These are phyloP conservation scores for Gossypium rotundifolium DNA, from an alignment of 345 rosid genomes.

Conservation along the genomic window DNA sequence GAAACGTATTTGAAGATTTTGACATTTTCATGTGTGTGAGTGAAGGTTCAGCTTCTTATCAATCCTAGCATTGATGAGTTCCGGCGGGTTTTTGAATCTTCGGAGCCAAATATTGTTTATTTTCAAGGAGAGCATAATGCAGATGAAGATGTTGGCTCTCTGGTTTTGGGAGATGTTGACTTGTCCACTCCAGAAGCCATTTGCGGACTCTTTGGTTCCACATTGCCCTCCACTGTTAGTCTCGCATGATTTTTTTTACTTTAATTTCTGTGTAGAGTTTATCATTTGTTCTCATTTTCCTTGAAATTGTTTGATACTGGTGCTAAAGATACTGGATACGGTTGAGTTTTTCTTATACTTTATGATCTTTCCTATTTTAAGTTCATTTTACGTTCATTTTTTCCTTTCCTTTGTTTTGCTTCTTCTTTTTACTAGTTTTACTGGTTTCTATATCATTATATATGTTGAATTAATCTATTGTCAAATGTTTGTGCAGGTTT, in stretches of 20 bases:
- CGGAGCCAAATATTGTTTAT: constrained; percentile 70
- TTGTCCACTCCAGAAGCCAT: constrained; percentile 69
- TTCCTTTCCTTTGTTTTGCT: not conserved
- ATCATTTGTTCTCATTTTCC: not conserved
- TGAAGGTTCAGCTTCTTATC: constrained; percentile 76
- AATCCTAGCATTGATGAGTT: constrained; percentile 74
- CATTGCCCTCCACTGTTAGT: constrained; percentile 81
- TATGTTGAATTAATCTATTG: constrained; percentile 3
- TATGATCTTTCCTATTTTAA: not conserved
- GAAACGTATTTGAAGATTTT: constrained; percentile 5
- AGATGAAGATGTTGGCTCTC: constrained; percentile 71
- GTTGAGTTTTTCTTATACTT: not conserved
- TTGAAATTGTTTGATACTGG: not conserved
- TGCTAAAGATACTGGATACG: not conserved
- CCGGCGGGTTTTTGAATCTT: constrained; percentile 45
- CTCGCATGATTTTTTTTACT: constrained; percentile 14
- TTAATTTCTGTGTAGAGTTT: constrained; percentile 7
- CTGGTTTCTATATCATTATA: not conserved
- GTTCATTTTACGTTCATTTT: not conserved
- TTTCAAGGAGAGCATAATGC: constrained; percentile 67
- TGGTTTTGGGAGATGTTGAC: constrained; percentile 56
- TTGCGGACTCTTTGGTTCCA: constrained; percentile 63
- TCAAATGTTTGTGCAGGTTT: constrained; percentile 47
- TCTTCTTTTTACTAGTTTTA: not conserved
- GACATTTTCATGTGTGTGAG: constrained; percentile 15